Conservation (phyloP, 2,329 filamentous ascomycete species). For the Cladosporium sp. region DNA sequence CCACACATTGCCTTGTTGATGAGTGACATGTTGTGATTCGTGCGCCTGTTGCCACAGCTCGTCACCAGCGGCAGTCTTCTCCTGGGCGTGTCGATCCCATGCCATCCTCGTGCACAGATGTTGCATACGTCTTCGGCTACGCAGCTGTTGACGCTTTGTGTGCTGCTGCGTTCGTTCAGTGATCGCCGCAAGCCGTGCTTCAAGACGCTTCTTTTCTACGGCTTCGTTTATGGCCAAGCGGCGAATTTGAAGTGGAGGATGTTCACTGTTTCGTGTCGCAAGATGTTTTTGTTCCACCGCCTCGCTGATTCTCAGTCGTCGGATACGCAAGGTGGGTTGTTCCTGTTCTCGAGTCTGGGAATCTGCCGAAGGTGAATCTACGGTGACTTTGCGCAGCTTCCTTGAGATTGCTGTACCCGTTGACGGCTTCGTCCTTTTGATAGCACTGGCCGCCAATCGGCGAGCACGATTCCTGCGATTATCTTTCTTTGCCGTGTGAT, state of each 20-base stretch:
- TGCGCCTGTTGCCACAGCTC: background rate
- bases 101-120: background rate
- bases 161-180: background rate
- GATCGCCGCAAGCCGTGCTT: background rate
- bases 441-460: background rate
- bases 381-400: background rate
- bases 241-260: background rate
- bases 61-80: background rate
- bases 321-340: background rate
- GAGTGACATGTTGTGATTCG: background rate
- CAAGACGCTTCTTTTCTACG: background rate
- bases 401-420: background rate
- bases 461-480: background rate
- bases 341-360: no score
- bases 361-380: background rate
- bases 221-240: background rate
- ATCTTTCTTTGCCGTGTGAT: background rate
- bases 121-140: background rate
- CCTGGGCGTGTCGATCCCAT: background rate
- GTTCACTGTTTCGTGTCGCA: background rate
- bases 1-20: constrained; percentile 1
- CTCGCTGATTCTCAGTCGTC: background rate
- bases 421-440: background rate
- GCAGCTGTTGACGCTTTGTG: background rate
- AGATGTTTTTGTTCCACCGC: background rate